Conservation (phyloP, 441 rosid species). For the Sinapis alba region DNA sequence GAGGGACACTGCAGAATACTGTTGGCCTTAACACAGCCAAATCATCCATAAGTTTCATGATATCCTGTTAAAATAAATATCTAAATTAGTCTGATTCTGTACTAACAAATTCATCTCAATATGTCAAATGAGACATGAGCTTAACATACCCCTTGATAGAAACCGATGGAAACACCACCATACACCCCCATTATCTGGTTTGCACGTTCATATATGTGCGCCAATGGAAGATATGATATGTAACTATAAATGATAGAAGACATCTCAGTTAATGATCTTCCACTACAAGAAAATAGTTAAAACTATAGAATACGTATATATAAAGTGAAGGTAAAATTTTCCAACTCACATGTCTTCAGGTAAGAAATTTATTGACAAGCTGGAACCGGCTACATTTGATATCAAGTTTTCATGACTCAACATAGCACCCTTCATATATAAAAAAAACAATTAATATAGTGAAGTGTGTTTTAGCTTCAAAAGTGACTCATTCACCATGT, state of each 20-base stretch:
- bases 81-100: background rate
- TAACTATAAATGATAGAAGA: conserved; percentile 46
- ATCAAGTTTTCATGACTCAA: conserved; percentile 70
- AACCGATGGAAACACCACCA: conserved; percentile 62
- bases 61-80: conserved; percentile 48
- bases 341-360: conserved; percentile 63
- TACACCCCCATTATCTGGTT: conserved; percentile 57
- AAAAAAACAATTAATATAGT: conserved; percentile 7
- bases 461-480: background rate
- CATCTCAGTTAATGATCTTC: conserved; percentile 1
- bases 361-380: conserved; percentile 37
- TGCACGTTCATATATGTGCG: conserved; percentile 70
- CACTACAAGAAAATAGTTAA: background rate
- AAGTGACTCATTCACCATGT: conserved; percentile 7
- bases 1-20: conserved; percentile 73
- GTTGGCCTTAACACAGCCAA: conserved; percentile 69
- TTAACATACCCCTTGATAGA: conserved; percentile 70
- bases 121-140: conserved; percentile 9
- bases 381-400: conserved; percentile 62
- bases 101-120: background rate
- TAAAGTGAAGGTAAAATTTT: background rate
- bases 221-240: conserved; percentile 79
- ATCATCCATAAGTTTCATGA: conserved; percentile 71
- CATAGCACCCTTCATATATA: conserved; percentile 55
- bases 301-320: background rate